Percentiles rank a stretch among this genome's conserved stretches.
phyloP scores from a whole-genome alignment of 75 land plant genomes.

The Larix kaempferi region DNA sequence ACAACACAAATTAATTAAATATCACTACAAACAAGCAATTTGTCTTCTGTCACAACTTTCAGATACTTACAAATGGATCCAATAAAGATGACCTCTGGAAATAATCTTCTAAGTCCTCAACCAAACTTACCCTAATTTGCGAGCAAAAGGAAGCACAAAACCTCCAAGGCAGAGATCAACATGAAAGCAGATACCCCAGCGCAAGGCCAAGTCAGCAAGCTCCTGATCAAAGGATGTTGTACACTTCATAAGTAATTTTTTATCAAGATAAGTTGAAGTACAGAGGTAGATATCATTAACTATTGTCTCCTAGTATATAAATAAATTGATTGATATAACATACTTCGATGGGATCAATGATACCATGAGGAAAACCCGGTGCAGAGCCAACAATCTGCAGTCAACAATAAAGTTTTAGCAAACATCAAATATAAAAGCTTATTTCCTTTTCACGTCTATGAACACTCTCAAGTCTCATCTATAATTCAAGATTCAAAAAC shows the following conservation, averaged over 20 bases:
- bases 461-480: too few relatives aligned
- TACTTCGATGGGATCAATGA: conserved; percentile 96
- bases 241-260: not conserved
- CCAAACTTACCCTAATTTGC: conserved; percentile 81
- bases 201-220: conserved; percentile 74
- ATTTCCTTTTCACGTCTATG: too few relatives aligned
- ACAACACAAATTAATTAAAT: too few relatives aligned
- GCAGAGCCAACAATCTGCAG: conserved; percentile 98
- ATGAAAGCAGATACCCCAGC: conserved; percentile 73
- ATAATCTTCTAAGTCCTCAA: not conserved
- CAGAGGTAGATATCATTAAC: not conserved
- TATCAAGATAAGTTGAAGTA: not conserved
- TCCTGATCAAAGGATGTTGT: conserved; percentile 44
- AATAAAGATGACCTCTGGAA: not conserved
- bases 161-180: conserved; percentile 99
- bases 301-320: not conserved
- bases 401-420: not conserved
- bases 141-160: conserved; percentile 96
- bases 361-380: conserved; percentile 98
- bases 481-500: too few relatives aligned
- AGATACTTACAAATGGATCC: not conserved
- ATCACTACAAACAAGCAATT: not conserved
- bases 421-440: too few relatives aligned
- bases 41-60: not conserved
- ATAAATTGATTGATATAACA: not conserved